These are phyloP conservation scores for Pichia sp. DNA, from an alignment of 1,139 yeast species.

Conservation along the genomic window DNA sequence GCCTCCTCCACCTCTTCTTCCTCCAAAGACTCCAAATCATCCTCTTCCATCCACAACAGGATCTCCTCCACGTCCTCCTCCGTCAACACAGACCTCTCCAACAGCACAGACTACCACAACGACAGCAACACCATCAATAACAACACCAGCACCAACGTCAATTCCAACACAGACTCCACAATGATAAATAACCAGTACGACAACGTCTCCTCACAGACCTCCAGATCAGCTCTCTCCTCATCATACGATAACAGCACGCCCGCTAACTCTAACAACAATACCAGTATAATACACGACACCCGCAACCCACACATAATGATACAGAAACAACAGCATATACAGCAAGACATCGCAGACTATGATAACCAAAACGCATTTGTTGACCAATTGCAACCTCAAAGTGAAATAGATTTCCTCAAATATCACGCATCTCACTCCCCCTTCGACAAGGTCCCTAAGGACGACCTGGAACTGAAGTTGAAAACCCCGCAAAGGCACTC, in stretches of 20 bases:
- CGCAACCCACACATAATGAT: neutral
- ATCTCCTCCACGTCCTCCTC: neutral
- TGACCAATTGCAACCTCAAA: slow-evolving; percentile 17
- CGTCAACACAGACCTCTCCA: neutral
- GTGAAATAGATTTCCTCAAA: slow-evolving; percentile 28
- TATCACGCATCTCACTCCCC: slow-evolving; percentile 30
- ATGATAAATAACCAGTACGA: neutral
- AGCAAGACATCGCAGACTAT: slow-evolving; percentile 5
- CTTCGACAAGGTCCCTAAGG: slow-evolving; percentile 38
- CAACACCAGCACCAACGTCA: neutral
- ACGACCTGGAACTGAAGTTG: slow-evolving; percentile 50
- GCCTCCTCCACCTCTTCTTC: too few species aligned
- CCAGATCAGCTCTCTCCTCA: slow-evolving; percentile 4
- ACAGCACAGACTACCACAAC: neutral
- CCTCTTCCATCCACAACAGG: neutral
- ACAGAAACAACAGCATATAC: slow-evolving; percentile 16
- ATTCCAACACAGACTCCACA: neutral
- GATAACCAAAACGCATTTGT: slow-evolving; percentile 15
- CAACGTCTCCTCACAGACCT: slow-evolving; percentile 1
- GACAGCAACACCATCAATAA: neutral
- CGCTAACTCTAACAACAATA: slow-evolving; percentile 2
- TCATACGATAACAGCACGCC: slow-evolving; percentile 2
- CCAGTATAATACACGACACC: neutral
- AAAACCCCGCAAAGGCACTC: slow-evolving; percentile 88
- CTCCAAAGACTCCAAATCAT: too few species aligned